Conservation (phyloP, 768 basidiomycete genomes). For the Boletus vinaceobasis region DNA sequence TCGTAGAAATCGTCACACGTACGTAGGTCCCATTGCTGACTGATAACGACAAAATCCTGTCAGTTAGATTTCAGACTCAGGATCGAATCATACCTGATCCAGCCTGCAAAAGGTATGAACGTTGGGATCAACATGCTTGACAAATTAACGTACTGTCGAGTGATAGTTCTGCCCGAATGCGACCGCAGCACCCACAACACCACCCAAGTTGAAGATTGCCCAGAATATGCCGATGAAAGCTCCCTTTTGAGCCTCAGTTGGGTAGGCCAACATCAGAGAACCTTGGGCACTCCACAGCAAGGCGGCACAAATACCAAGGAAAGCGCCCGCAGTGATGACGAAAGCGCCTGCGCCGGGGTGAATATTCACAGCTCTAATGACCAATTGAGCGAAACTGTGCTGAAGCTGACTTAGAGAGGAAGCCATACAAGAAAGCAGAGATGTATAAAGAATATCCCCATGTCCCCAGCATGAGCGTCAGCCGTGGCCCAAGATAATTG, state of each 20-base stretch:
- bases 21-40: constrained; percentile 81
- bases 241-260: constrained; percentile 55
- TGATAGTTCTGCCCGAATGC: constrained; percentile 70
- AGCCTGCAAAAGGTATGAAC: constrained; percentile 10
- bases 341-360: constrained; percentile 42
- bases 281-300: constrained; percentile 55
- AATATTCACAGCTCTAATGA: constrained; percentile 41
- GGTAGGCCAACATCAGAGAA: constrained; percentile 53
- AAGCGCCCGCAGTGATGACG: constrained; percentile 45
- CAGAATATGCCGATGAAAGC: constrained; percentile 51
- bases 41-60: constrained; percentile 15
- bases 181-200: constrained; percentile 74
- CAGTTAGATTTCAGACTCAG: not conserved
- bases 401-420: not conserved
- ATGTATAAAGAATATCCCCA: constrained; percentile 52
- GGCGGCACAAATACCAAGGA: constrained; percentile 50
- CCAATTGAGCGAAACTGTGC: not conserved
- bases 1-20: constrained; percentile 40
- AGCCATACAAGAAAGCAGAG: constrained; percentile 41
- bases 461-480: constrained; percentile 49
- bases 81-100: constrained; percentile 25
- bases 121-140: not conserved
- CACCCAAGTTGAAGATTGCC: constrained; percentile 77
- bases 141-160: constrained; percentile 43
- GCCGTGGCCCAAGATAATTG: constrained; percentile 57